Base-by-base conservation (phyloP, 139 green algal genomes). In the Pleodorina starrii region DNA sequence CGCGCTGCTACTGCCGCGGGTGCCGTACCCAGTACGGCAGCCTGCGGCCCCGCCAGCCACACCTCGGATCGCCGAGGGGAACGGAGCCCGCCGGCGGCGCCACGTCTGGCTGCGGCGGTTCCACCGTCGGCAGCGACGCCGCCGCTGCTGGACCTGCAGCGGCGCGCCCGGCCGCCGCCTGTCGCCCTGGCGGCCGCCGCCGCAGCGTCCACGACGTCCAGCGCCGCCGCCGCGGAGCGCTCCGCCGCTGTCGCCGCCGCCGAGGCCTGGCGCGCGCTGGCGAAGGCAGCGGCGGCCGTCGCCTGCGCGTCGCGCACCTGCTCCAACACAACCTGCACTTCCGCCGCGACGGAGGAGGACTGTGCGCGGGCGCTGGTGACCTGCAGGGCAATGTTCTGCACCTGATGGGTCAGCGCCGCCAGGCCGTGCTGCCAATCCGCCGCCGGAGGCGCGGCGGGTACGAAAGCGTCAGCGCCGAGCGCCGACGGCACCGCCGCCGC, bases 361-460 rank as follows among this genome's bases (percentile, higher is more conserved):
- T 59, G 57, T 38, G 79, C 79, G 38, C 27, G 25, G 25, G 79
- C 79, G 27, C 40, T 59, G 19, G 59, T n/a, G 16, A 86, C 38
- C 48, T 75, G 25, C 38, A 86, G 57, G 5, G 29, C 27, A 16
- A 86, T 54, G 79, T 86, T 38, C 29, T 57, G 40, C 38, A 86
- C 57, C 19, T 69, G 57, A 54, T 86, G 51, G 25, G 4, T 19
- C 23, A 86, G 21, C 0, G 40, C 54, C 23, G 17, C n/a, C 16
- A 84, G 1, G n/a, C 46, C 17, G n/a, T 27, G 29, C 27, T 79
- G 23, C 72, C 1, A 14, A 12, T n/a, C 42, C 72, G 42, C 72
- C 23, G 25, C 40, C 72, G 72, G 21, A 14, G 5, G 21, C 72
- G 17, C 19, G 42, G 17, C 42, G 42, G n/a, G n/a, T n/a, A n/a